Evolutionary conservation across 148 eudicot genomes (phyloP).

Genomic region (Rhododendron mucronatum): DNA sequence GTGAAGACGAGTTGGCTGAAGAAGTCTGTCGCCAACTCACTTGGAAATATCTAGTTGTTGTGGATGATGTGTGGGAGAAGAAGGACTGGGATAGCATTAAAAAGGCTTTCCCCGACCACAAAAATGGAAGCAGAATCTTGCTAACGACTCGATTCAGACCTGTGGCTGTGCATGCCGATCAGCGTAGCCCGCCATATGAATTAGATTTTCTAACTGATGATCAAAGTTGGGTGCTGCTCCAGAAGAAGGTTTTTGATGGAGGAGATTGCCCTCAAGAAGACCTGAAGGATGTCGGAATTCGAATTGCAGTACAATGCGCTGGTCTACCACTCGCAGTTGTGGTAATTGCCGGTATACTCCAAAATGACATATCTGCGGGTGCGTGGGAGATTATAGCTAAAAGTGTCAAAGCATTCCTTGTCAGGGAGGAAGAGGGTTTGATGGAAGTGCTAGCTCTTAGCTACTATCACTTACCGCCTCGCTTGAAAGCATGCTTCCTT

Average conservation of each 20-base stretch:
- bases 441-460: slow-evolving; percentile 23
- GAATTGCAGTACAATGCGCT: slow-evolving; percentile 15
- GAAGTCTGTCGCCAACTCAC: neutral
- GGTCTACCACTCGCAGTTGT: slow-evolving; percentile 34
- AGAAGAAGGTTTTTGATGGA: slow-evolving; percentile 20
- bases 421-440: neutral
- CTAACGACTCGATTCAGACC: slow-evolving; percentile 17
- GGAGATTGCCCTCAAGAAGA: slow-evolving; percentile 12
- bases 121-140: slow-evolving; percentile 24
- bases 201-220: slow-evolving; percentile 3
- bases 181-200: neutral
- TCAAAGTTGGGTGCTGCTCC: slow-evolving; percentile 29
- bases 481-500: slow-evolving; percentile 34
- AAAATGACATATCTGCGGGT: neutral
- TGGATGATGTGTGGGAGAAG: slow-evolving; percentile 29
- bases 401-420: slow-evolving; percentile 16
- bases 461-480: slow-evolving; percentile 25
- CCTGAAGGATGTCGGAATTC: slow-evolving; percentile 7
- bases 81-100: slow-evolving; percentile 23
- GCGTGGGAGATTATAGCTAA: slow-evolving; percentile 28
- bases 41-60: slow-evolving; percentile 15
- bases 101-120: slow-evolving; percentile 11
- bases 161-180: slow-evolving; percentile 16
- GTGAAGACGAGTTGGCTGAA: slow-evolving; percentile 2
- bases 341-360: slow-evolving; percentile 25